Base-by-base conservation (phyloP, 169 alveolate genomes). In the Miamiensis avidus region DNA sequence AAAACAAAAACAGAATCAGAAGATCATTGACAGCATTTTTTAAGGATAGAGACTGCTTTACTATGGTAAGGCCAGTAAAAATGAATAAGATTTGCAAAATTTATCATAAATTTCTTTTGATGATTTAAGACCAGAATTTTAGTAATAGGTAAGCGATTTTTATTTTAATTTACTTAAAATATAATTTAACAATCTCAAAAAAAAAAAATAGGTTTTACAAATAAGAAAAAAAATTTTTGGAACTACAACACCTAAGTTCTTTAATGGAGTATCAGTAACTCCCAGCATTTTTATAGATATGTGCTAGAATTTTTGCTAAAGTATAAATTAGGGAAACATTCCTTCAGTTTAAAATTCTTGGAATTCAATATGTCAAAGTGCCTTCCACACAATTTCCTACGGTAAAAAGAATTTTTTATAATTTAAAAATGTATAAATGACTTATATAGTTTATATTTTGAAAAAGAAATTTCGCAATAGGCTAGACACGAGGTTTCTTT, bases 41-140 rank as follows among this genome's bases (percentile, higher is more conserved):
- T 82, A 25, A 86, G 33, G 96, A 94, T 75, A 84, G 97, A 83
- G 96, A 94, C 75, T 93, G 95, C 74, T 82, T 89, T 78, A 91
- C 96, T 25, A 74, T 94, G 78, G 93, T 94, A 20, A 75, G 97
- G 65, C 97, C 97, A 0, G 86, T 92, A 0, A 94, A 83, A 83
- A 91, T 79, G 97, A 94, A 82, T 86, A 88, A 76, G 94, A 91
- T 76, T 87, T 93, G 15, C 88, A 93, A 78, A 89, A 89, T 82
- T 86, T 93, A 77, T 84, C 83, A 79, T 78, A 85, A 65, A 78
- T 91, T 30, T 65, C 86, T 26, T 91, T 92, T 34, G 85, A 83
- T 27, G 82, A 91, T 26, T 84, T 93, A 32, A 82, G 96, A 75
- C 87, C 89, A 0, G 95, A 93, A 79, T 94, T 94, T 87, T 76